phyloP scores from a whole-genome alignment of 2,329 filamentous ascomycete genomes.

The Verticillium tricorpus region DNA sequence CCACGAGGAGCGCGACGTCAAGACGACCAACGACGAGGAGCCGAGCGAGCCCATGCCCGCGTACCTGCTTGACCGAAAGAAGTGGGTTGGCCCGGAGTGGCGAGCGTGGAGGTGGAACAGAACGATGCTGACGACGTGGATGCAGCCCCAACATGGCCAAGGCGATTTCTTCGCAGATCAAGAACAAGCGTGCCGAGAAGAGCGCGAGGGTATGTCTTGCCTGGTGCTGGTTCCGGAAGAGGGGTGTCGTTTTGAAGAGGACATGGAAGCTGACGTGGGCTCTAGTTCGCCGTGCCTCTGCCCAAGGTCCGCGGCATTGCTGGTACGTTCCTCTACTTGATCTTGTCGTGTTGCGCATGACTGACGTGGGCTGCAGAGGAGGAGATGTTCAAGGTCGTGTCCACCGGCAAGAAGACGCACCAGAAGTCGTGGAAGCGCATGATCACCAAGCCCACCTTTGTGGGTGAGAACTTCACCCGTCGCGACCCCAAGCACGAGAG shows the following conservation, averaged over 20 bases:
- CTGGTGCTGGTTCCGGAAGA: not conserved
- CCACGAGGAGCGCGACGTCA: slow-evolving; percentile 94
- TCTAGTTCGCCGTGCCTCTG: slow-evolving; percentile 77
- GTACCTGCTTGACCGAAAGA: slow-evolving; percentile 84
- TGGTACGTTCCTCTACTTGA: not conserved
- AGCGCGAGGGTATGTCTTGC: slow-evolving; percentile 53
- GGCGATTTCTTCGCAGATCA: slow-evolving; percentile 79
- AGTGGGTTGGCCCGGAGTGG: slow-evolving; percentile 21
- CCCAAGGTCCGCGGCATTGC: slow-evolving; percentile 73
- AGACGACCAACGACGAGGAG: slow-evolving; percentile 77
- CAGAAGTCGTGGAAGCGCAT: slow-evolving; percentile 79
- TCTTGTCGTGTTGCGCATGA: not conserved
- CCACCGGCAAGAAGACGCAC: slow-evolving; percentile 89
- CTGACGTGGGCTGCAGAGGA: slow-evolving; percentile 71
- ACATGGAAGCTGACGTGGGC: not conserved
- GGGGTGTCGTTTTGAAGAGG: too few species aligned
- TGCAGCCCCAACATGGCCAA: slow-evolving; percentile 53
- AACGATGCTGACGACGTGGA: not conserved
- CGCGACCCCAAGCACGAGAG: slow-evolving; percentile 69
- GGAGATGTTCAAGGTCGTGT: slow-evolving; percentile 96
- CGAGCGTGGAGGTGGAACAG: not conserved
- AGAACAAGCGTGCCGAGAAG: slow-evolving; percentile 93
- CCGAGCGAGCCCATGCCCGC: slow-evolving; percentile 78
- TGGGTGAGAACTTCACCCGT: slow-evolving; percentile 84
- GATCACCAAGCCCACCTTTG: slow-evolving; percentile 73